Percentiles rank a stretch among this genome's conserved stretches.
Conservation (phyloP, 2,329 filamentous ascomycete genomes). For the Diaporthe aspalathi region DNA sequence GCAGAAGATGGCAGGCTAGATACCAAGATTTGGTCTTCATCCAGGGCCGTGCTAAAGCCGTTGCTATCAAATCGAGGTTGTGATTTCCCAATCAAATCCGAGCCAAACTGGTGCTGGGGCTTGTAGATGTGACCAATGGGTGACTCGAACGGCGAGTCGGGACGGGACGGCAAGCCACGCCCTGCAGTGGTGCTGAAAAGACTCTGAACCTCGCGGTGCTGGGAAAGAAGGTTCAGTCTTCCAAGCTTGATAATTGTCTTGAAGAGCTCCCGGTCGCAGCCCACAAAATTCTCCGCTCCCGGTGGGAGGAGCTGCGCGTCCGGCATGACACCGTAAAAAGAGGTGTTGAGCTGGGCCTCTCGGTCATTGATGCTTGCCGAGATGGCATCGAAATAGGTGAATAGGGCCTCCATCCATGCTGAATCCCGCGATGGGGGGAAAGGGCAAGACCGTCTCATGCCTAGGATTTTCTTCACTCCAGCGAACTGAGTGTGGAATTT, state of each 20-base stretch:
- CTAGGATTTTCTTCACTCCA: conserved; percentile 89
- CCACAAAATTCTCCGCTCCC: conserved; percentile 85
- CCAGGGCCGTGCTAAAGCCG: conserved; percentile 68
- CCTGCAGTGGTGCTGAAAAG: conserved; percentile 42
- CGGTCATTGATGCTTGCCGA: conserved; percentile 92
- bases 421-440: conserved; percentile 73
- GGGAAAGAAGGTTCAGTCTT: conserved; percentile 84
- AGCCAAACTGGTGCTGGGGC: conserved; percentile 46
- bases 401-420: conserved; percentile 91
- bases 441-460: conserved; percentile 72
- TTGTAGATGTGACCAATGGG: conserved; percentile 58
- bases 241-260: conserved; percentile 86
- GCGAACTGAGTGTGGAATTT: conserved; percentile 95
- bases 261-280: conserved; percentile 89
- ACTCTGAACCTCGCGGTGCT: conserved; percentile 68
- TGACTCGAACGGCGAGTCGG: conserved; percentile 55
- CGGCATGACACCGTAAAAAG: conserved; percentile 68
- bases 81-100: conserved; percentile 44
- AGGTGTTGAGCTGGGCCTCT: conserved; percentile 81
- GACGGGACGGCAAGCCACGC: conserved; percentile 45
- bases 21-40: conserved; percentile 65
- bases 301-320: conserved; percentile 64
- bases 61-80: conserved; percentile 71
- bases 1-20: conserved; percentile 56
- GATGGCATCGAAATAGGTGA: conserved; percentile 95